Evolutionary conservation across 2,329 filamentous ascomycete species (phyloP), one percentile per base, ranked within the genome.

Genomic region (Pleurostoma richardsiae): DNA sequence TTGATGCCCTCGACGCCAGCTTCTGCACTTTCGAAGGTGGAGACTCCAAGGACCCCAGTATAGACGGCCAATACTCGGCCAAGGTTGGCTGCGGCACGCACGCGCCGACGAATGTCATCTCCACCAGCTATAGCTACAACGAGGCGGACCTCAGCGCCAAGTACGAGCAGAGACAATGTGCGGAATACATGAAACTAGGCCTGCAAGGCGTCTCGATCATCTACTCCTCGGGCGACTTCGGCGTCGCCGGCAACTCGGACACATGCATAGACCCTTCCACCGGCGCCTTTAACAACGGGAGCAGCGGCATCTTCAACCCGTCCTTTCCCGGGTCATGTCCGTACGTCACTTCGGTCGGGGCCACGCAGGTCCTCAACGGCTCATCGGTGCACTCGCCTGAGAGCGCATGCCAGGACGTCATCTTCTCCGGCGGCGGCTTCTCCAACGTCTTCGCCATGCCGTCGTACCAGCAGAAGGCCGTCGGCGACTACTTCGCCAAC

Each of bases 131-230:
- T 57, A 70, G 66, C 10, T 73, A 73, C 52, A 73, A 74, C 51
- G 77, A 81, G 61, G 69, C 64, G n/a, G 70, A 73, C 43, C 61
- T 75, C 6, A 69, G 73, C 1, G 62, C 65, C 5, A 63, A 61
- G 47, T 81, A 80, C 55, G 69, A 74, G 50, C 53, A 65, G 42
- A 66, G 77, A 3, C 77, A 81, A 59, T 80, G 77, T 56, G 61
- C 67, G 47, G 76, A 80, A 63, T 80, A 76, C 59, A 71, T 79
- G 70, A 80, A 81, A 63, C 69, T 80, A 3, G 76, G 72, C 19
- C 68, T 79, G 36, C 70, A 71, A 54, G 76, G 76, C 26, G 66
- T 77, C 8, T 71, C 71, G 2, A 61, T 81, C 11, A 49, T 80
- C 31, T 76, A 73, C 53, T 72, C 74, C 1, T 72, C 68, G 3